Evolutionary conservation across 192 early-diverging fungal genomes (phyloP).

Genomic region (Podila verticillata): DNA sequence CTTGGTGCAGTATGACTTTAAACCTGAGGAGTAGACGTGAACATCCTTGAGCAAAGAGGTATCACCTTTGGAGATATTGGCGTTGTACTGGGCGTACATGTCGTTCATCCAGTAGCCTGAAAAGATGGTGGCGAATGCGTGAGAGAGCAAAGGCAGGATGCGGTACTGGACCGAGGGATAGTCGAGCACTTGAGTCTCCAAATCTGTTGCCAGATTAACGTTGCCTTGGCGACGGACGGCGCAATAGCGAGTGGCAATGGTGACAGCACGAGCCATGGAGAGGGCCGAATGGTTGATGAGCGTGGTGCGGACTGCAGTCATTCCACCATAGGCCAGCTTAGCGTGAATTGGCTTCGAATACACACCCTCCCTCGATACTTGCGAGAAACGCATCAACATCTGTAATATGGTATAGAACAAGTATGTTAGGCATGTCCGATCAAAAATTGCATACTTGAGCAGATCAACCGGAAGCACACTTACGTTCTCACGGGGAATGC

Average conservation of each 20-base stretch:
- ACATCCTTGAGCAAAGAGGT: constrained; percentile 69
- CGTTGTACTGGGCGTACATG: constrained; percentile 65
- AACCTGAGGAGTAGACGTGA: constrained; percentile 72
- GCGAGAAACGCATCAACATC: constrained; percentile 91
- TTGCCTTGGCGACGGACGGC: constrained; percentile 69
- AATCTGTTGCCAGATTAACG: constrained; percentile 49
- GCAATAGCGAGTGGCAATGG: constrained; percentile 76
- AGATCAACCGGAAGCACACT: not conserved
- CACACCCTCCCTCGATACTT: constrained; percentile 73
- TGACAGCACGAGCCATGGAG: constrained; percentile 62
- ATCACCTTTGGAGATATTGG: constrained; percentile 58
- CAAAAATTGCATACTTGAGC: not conserved
- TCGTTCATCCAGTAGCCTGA: constrained; percentile 63
- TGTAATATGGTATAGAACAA: constrained; percentile 43
- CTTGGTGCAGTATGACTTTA: constrained; percentile 86
- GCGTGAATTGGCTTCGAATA: constrained; percentile 79
- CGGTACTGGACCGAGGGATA: constrained; percentile 51
- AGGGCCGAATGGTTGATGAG: constrained; percentile 70
- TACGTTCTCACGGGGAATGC: constrained; percentile 82
- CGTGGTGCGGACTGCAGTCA: constrained; percentile 78
- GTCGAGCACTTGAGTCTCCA: constrained; percentile 47
- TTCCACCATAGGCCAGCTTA: constrained; percentile 81
- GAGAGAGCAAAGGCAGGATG: constrained; percentile 37
- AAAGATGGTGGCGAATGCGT: constrained; percentile 61
- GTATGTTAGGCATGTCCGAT: too few relatives aligned